These are phyloP conservation scores for Peltaster fructicola DNA, from an alignment of 2,329 filamentous ascomycete species.

Conservation along the genomic window DNA sequence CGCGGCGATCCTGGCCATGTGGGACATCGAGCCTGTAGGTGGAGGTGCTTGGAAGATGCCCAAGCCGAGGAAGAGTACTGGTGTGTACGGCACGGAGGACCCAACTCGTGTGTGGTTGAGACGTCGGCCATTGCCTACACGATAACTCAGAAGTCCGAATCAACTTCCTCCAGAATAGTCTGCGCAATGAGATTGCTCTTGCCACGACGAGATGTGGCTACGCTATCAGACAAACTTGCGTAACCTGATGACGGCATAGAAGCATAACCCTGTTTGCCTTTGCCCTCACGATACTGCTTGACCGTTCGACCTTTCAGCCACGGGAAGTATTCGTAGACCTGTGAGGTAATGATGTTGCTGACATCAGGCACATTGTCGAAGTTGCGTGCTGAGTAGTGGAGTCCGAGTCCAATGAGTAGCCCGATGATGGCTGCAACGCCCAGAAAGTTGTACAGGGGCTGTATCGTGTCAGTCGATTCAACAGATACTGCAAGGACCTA, in stretches of 20 bases:
- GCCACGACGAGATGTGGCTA: constrained; percentile 18
- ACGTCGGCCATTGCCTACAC: constrained; percentile 7
- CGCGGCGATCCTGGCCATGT: constrained; percentile 36
- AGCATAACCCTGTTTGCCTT: constrained; percentile 11
- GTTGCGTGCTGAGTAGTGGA: too few relatives aligned
- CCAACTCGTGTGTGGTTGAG: constrained; percentile 38
- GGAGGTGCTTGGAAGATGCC: constrained; percentile 35
- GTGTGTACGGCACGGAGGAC: constrained; percentile 32
- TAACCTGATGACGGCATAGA: constrained; percentile 8
- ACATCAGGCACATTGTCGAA: constrained; percentile 39
- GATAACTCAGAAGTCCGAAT: constrained; percentile 29
- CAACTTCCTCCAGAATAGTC: constrained; percentile 57
- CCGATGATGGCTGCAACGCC: constrained; percentile 51
- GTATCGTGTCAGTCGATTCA: constrained; percentile 11
- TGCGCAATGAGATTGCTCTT: constrained; percentile 40
- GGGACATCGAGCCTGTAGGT: constrained; percentile 34
- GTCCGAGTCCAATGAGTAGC: constrained; percentile 39
- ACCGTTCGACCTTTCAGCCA: constrained; percentile 10
- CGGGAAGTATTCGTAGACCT: too few relatives aligned
- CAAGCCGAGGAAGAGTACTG: constrained; percentile 28
- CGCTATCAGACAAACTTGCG: constrained; percentile 13
- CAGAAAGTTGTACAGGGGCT: constrained; percentile 39
- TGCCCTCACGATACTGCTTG: constrained; percentile 18
- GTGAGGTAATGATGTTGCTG: constrained; percentile 9
- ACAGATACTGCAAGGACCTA: constrained; percentile 15